phyloP scores from a whole-genome alignment of 495 filamentous ascomycete genomes.

The Parmelia sp. region DNA sequence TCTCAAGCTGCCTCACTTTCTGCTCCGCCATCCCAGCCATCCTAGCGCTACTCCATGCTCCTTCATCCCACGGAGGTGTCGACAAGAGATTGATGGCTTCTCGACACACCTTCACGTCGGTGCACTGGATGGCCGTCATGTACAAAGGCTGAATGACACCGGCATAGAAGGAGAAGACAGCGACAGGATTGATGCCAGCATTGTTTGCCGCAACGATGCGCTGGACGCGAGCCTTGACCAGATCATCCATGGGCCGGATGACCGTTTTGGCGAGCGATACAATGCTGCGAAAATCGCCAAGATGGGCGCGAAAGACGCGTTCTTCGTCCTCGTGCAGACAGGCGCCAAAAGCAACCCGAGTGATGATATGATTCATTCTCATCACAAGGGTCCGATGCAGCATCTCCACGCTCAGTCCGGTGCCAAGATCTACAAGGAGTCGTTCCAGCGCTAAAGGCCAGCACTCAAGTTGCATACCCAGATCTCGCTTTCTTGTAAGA shows the following conservation, averaged over 20 bases:
- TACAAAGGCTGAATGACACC: slow-evolving; percentile 43
- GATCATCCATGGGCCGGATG: slow-evolving; percentile 5
- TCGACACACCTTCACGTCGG: slow-evolving; percentile 37
- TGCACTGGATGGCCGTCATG: slow-evolving; percentile 50
- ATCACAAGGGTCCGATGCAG: no score
- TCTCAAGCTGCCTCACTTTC: slow-evolving; percentile 4
- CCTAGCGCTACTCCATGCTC: slow-evolving; percentile 39
- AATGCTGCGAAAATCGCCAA: no score
- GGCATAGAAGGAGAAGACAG: slow-evolving; percentile 4
- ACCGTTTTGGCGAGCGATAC: neutral
- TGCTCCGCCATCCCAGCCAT: slow-evolving; percentile 22
- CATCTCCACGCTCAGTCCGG: no score
- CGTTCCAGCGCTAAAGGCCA: no score
- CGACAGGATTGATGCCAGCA: neutral
- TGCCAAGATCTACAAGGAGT: no score
- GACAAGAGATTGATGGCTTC: slow-evolving; percentile 41
- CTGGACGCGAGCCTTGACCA: neutral
- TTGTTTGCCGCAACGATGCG: slow-evolving; percentile 1
- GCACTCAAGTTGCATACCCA: no score
- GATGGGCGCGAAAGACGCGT: no score
- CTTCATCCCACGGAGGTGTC: slow-evolving; percentile 43
- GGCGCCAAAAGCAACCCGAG: no score
- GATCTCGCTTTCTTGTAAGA: no score
- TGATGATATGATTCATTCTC: no score
- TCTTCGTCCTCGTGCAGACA: no score